Conservation (phyloP, 441 rosid species). For the Gossypium armourianum region DNA sequence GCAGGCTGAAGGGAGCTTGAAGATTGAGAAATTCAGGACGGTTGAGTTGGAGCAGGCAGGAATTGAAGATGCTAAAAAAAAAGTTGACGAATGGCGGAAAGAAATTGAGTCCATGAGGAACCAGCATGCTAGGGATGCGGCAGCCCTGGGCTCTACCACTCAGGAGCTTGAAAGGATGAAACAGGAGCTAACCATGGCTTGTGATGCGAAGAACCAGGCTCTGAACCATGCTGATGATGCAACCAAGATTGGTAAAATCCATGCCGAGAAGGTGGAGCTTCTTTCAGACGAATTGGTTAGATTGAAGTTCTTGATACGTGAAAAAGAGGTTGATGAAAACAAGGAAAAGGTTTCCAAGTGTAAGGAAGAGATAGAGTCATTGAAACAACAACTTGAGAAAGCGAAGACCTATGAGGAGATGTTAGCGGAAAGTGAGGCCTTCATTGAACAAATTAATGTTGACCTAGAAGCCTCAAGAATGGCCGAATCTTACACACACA, state of each 20-base stretch:
- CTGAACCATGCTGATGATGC: slow-evolving; percentile 72
- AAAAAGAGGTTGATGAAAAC: slow-evolving; percentile 40
- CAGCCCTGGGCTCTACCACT: slow-evolving; percentile 57
- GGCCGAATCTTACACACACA: slow-evolving; percentile 68
- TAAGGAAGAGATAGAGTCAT: slow-evolving; percentile 38
- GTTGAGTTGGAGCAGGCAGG: slow-evolving; percentile 76
- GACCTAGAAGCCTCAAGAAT: slow-evolving; percentile 73
- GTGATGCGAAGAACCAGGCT: slow-evolving; percentile 73
- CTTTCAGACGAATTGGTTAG: slow-evolving; percentile 55
- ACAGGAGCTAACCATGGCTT: slow-evolving; percentile 59
- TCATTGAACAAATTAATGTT: slow-evolving; percentile 57
- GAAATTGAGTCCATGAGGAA: slow-evolving; percentile 64
- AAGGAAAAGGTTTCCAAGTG: slow-evolving; percentile 38
- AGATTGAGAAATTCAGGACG: slow-evolving; percentile 72
- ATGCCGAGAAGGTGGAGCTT: slow-evolving; percentile 59
- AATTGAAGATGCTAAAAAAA: slow-evolving; percentile 64
- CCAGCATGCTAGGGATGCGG: slow-evolving; percentile 70
- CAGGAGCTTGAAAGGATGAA: slow-evolving; percentile 58
- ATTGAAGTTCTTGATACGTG: slow-evolving; percentile 48
- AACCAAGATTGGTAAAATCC: slow-evolving; percentile 70
- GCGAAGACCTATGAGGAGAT: slow-evolving; percentile 37
- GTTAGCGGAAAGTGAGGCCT: slow-evolving; percentile 48
- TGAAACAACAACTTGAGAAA: slow-evolving; percentile 47
- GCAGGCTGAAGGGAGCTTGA: slow-evolving; percentile 62
- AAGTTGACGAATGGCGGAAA: slow-evolving; percentile 52